Conservation (phyloP, 495 filamentous ascomycete genomes). For the Talaromyces borbonicus region DNA sequence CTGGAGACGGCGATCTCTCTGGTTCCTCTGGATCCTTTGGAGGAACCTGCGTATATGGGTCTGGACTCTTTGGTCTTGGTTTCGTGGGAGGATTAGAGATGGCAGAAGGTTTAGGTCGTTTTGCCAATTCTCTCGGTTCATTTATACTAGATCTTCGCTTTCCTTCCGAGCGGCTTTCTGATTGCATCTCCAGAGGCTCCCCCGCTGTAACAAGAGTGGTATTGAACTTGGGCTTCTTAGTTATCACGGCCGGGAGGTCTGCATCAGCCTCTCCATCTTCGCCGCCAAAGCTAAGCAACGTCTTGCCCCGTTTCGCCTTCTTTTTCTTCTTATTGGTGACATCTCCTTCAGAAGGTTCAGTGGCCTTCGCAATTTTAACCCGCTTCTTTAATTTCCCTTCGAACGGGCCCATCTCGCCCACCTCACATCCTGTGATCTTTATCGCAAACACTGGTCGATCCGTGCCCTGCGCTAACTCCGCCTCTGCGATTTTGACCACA, state of each 20-base stretch:
- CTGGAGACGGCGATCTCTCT: slow-evolving; percentile 35
- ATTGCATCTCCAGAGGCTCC: slow-evolving; percentile 23
- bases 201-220: slow-evolving; percentile 64
- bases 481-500: slow-evolving; percentile 82
- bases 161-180: slow-evolving; percentile 12
- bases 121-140: slow-evolving; percentile 13
- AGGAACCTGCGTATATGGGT: slow-evolving; percentile 34
- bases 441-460: slow-evolving; percentile 84
- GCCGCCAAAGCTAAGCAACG: slow-evolving; percentile 78
- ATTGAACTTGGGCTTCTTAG: slow-evolving; percentile 89
- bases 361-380: slow-evolving; percentile 31
- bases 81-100: no score
- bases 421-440: slow-evolving; percentile 67
- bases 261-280: slow-evolving; percentile 66
- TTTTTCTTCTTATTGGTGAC: slow-evolving; percentile 63
- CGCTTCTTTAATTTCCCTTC: slow-evolving; percentile 79
- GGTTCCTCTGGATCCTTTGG: slow-evolving; percentile 40
- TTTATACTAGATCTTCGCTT: not conserved
- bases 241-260: slow-evolving; percentile 42
- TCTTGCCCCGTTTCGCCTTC: slow-evolving; percentile 63
- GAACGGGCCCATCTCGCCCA: slow-evolving; percentile 70
- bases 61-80: slow-evolving; percentile 23
- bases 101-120: slow-evolving; percentile 25
- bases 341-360: slow-evolving; percentile 26
- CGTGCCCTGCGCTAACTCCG: slow-evolving; percentile 66